phyloP scores from a whole-genome alignment of 495 filamentous ascomycete species.

The Xylaria longipes region DNA sequence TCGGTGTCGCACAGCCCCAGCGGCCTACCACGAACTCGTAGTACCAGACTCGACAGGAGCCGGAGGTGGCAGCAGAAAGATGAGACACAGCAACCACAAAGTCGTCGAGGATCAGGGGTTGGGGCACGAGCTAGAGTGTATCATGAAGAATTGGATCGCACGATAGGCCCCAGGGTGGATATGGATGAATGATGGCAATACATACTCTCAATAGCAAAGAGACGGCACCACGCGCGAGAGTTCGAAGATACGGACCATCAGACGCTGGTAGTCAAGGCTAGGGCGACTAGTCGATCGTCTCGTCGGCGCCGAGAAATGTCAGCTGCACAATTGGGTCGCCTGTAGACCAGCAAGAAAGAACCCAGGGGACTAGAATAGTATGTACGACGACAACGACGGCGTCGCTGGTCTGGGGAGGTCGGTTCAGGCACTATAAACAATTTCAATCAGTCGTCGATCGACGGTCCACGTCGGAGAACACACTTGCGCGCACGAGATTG shows the following conservation, averaged over 20 bases:
- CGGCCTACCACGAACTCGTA: slow-evolving; percentile 14
- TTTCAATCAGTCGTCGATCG: not conserved
- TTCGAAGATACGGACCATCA: not conserved
- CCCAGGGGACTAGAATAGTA: not conserved
- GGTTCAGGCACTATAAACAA: slow-evolving; percentile 1
- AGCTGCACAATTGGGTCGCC: slow-evolving; percentile 19
- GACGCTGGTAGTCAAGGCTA: not conserved
- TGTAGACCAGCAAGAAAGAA: not conserved
- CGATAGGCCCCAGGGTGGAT: not conserved
- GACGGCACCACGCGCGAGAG: not conserved
- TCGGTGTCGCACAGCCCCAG: slow-evolving; percentile 5
- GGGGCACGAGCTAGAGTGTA: slow-evolving; percentile 2
- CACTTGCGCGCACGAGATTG: slow-evolving; percentile 4
- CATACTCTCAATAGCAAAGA: slow-evolving; percentile 2
- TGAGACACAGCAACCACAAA: slow-evolving; percentile 16
- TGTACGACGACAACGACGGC: not conserved
- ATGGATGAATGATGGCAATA: slow-evolving; percentile 5
- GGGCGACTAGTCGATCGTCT: not conserved
- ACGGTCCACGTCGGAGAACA: slow-evolving; percentile 4
- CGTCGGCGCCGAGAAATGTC: not conserved
- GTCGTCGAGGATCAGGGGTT: slow-evolving; percentile 17
- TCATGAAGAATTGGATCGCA: not conserved
- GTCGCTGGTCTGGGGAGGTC: not conserved
- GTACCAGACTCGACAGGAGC: not conserved
- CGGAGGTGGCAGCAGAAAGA: not conserved